Evolutionary conservation across 2,329 filamentous ascomycete genomes (phyloP), one percentile per base, ranked within the genome.

Genomic region (Cytospora mali): DNA sequence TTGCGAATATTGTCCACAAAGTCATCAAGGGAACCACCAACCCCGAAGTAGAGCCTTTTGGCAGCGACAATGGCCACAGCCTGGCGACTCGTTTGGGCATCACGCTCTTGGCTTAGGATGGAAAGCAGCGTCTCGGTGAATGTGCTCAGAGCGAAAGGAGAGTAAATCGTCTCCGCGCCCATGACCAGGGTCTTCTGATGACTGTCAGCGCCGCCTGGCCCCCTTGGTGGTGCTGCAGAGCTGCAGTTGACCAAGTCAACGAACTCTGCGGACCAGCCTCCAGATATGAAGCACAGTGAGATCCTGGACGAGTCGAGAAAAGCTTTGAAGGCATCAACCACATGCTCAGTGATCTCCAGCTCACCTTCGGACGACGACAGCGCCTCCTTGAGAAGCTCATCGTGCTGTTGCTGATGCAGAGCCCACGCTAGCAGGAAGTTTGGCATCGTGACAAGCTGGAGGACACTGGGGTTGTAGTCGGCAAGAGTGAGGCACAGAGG

Each of bases 91-190:
- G 71, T 68, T 1, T 68, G 68, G 59, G 73, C 70, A 52, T 71
- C 68, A 55, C 74, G 70, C 55, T 87, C 80, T 55, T 76, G 75
- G 23, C 79, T 71, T 51, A 93, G 76, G 18, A 91, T 76, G 4
- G 76, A 76, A 49, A 89, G 80, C 14, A 93, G 77, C 5, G 87
- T 87, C 46, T 89, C 84, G 0, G 88, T 85, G 71, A 94, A 95
- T 0, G 86, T 82, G 39, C 79, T 77, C 25, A 93, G 81, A 0
- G 89, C 88, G 62, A 87, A 86, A 0, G 90, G 90, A 2, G 88
- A 92, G 75, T 95, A 95, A 51, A 95, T 94, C 0, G 91, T 95
- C 75, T 95, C 91, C 0, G 90, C 89, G 0, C 88, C 91, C 1
- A 95, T 76, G 6, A 93, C 77, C 2, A 90, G 75, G 16, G 81